These are phyloP conservation scores for Colletotrichum coccodes DNA, from an alignment of 2,329 filamentous ascomycete species.

Conservation along the genomic window DNA sequence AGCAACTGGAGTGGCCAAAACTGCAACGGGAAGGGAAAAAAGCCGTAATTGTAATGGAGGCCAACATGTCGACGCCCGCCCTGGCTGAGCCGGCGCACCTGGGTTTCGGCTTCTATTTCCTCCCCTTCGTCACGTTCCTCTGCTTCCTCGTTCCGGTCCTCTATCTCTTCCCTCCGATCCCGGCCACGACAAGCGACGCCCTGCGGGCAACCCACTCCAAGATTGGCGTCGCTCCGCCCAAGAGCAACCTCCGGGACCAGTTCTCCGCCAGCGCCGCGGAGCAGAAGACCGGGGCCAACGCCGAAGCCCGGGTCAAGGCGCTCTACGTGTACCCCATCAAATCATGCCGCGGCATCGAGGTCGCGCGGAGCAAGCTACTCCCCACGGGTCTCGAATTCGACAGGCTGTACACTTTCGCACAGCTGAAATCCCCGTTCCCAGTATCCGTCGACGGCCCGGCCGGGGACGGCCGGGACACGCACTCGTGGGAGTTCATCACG, in stretches of 20 bases:
- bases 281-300: constrained; percentile 14
- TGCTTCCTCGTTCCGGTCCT: constrained; percentile 65
- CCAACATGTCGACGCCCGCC: constrained; percentile 14
- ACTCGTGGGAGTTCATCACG: constrained; percentile 77
- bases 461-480: constrained; percentile 51
- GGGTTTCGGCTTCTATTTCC: constrained; percentile 44
- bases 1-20: too few species aligned
- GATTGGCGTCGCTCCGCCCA: constrained; percentile 51
- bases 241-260: constrained; percentile 49
- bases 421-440: constrained; percentile 64
- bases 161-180: constrained; percentile 64
- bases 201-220: constrained; percentile 64
- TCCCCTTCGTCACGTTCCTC: constrained; percentile 55
- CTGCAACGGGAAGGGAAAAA: not conserved
- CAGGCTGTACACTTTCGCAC: constrained; percentile 84
- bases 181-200: constrained; percentile 62
- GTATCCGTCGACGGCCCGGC: constrained; percentile 45
- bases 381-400: constrained; percentile 81
- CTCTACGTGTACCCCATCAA: constrained; percentile 87
- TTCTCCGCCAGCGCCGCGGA: constrained; percentile 1
- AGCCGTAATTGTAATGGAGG: not conserved
- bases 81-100: constrained; percentile 26
- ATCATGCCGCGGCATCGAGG: constrained; percentile 81
- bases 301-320: constrained; percentile 59
- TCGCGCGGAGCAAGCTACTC: constrained; percentile 72